Base-by-base conservation (phyloP, 1,139 yeast genomes). In the Insectozyma bohioensis region DNA sequence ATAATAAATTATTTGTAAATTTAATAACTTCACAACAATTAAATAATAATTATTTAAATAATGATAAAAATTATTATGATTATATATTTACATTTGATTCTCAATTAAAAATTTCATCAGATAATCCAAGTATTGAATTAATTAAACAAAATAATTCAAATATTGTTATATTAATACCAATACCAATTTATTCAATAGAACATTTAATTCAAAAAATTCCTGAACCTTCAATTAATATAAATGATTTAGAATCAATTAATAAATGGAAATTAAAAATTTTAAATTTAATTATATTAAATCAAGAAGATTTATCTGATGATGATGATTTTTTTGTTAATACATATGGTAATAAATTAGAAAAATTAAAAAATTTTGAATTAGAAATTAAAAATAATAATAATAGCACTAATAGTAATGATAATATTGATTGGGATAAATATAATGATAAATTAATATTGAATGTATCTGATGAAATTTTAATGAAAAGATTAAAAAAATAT, bases 21-120 rank as follows among this genome's bases (percentile, higher is more conserved):
- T 64, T 52, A 47, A 67, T 58, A 37, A 73, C 69, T 25, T 56
- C 65, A 34, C 70, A 47, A 45, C 75, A 58, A 48, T 49, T 68
- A 21, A 63, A 61, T 46, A 65, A 61, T 39, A 63, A 63, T 38
- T 65, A 61, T 36, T 51, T 63, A 6, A 55, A 61, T 3, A 46
- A 46, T 5, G 54, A 63, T 3, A 46, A 46, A 8, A 42, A 34
- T 4, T 46, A 42, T 41, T 66, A 72, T 41, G 66, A 73, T 38
- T 41, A 75, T 34, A 70, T 81, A 12, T 59, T 81, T 23, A 74
- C 85, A n/a, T 74, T 82, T 47, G 88, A 81, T 52, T 61, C 72
- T 1, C 50, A 63, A 17, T 42, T 81, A 25, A 75, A 76, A 41
- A 64, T 64, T 13, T n/a, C n/a, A n/a, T n/a, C 25, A 12, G 27